A percentile compares a stretch with the other conserved stretches of the same genome.
phyloP scores from a whole-genome alignment of 2,329 filamentous ascomycete species.

The Botrytis byssoidea region DNA sequence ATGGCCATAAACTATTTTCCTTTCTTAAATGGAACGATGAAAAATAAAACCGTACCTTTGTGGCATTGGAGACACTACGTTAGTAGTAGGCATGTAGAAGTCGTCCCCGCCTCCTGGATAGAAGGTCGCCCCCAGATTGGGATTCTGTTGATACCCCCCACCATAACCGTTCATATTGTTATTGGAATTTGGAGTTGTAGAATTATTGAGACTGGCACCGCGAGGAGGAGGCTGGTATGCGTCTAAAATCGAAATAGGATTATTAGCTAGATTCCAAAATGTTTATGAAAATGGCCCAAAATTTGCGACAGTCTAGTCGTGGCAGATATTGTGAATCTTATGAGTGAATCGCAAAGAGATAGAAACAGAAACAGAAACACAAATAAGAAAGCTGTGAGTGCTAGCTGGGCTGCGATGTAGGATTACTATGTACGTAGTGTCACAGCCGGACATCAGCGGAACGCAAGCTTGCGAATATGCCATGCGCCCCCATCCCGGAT shows the following conservation, averaged over 20 bases:
- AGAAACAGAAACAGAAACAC: background rate
- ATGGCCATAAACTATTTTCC: background rate
- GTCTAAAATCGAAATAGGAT: background rate
- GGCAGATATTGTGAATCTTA: background rate
- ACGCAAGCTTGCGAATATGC: background rate
- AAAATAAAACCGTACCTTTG: slow-evolving; percentile 53
- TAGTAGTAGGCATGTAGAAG: slow-evolving; percentile 58
- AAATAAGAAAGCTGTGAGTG: background rate
- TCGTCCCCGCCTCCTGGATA: slow-evolving; percentile 66
- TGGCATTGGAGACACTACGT: slow-evolving; percentile 67
- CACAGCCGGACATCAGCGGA: background rate
- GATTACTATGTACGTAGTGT: slow-evolving; percentile 6
- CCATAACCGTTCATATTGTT: slow-evolving; percentile 24
- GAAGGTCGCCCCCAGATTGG: slow-evolving; percentile 59
- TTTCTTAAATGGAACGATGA: slow-evolving; percentile 8
- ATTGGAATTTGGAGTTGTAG: background rate
- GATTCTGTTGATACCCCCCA: slow-evolving; percentile 25
- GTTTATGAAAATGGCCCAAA: background rate
- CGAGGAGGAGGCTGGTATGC: slow-evolving; percentile 17
- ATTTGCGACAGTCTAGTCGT: background rate
- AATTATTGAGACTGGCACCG: slow-evolving; percentile 9
- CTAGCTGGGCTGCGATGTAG: background rate
- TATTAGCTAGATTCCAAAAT: background rate
- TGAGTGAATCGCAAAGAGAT: background rate
- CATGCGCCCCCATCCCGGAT: background rate